These are phyloP conservation scores for Vachellia pachyceras DNA, from an alignment of 306 rosid genomes.

Conservation along the genomic window DNA sequence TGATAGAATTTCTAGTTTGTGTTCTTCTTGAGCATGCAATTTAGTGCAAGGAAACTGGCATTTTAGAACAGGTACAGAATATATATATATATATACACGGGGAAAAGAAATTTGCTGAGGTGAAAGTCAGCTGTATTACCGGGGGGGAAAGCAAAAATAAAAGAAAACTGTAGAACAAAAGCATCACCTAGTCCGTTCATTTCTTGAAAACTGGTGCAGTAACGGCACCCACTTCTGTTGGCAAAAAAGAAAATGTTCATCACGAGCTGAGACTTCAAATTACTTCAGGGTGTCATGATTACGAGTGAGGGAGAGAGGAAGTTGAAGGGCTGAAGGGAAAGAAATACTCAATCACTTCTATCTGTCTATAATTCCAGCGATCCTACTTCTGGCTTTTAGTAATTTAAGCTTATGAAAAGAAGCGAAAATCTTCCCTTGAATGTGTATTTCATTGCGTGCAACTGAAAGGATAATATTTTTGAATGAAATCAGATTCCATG, in stretches of 20 bases:
- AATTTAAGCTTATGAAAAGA: conserved; percentile 35
- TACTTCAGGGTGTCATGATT: conserved; percentile 11
- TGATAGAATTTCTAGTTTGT: background rate
- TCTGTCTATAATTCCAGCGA: conserved; percentile 38
- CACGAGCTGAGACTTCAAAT: conserved; percentile 13
- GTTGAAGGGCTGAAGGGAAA: background rate
- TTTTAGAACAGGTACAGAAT: background rate
- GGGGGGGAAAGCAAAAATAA: background rate
- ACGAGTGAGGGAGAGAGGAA: conserved; percentile 24
- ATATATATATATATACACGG: background rate
- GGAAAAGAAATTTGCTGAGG: conserved; percentile 10
- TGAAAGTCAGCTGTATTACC: conserved; percentile 22
- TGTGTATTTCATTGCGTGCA: conserved; percentile 34
- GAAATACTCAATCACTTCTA: conserved; percentile 18
- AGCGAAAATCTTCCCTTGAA: conserved; percentile 42
- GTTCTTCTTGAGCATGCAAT: conserved; percentile 10
- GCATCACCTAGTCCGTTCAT: conserved; percentile 22
- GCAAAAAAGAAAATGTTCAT: conserved; percentile 32
- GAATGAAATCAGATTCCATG: conserved; percentile 41
- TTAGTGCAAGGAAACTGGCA: background rate
- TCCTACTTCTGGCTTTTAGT: conserved; percentile 33
- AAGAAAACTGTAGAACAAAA: background rate
- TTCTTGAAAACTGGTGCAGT: conserved; percentile 3
- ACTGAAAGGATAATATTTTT: conserved; percentile 37
- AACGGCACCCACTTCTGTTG: conserved; percentile 14